Conservation (phyloP, 176 grass and related monocot species). For the Lolium multiflorum region DNA sequence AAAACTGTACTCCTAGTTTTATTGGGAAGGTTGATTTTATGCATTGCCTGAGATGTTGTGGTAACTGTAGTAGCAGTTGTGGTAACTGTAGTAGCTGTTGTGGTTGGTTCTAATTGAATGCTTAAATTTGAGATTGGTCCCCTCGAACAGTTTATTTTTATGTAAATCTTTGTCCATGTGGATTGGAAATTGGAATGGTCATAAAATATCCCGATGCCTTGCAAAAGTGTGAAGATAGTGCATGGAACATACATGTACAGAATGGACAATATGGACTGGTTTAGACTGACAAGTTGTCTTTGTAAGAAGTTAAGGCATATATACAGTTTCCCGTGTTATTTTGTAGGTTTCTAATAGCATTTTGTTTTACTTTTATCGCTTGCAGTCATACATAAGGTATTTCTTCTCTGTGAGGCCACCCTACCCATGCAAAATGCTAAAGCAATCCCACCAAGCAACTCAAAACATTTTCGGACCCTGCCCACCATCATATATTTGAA, state of each 20-base stretch:
- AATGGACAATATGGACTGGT: not conserved
- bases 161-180: not conserved
- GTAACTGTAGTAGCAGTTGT: not conserved
- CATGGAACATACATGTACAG: not conserved
- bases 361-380: slow-evolving; percentile 54
- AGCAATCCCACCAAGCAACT: slow-evolving; percentile 56
- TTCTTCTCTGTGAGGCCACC: slow-evolving; percentile 73
- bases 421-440: slow-evolving; percentile 62
- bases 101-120: not conserved
- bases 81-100: not conserved
- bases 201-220: not conserved
- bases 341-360: not conserved
- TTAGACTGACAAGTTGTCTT: not conserved
- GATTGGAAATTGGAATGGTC: slow-evolving; percentile 14
- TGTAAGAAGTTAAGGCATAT: slow-evolving; percentile 3
- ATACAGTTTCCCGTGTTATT: not conserved
- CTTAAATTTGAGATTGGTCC: not conserved
- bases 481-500: slow-evolving; percentile 1
- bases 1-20: too few relatives aligned
- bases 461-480: slow-evolving; percentile 48
- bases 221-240: not conserved
- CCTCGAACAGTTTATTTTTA: not conserved
- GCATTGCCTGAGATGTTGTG: too few relatives aligned
- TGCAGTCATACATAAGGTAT: slow-evolving; percentile 71
- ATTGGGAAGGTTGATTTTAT: too few relatives aligned